Conservation (phyloP, 2,329 filamentous ascomycete species). For the Colletotrichum tropicicola region DNA sequence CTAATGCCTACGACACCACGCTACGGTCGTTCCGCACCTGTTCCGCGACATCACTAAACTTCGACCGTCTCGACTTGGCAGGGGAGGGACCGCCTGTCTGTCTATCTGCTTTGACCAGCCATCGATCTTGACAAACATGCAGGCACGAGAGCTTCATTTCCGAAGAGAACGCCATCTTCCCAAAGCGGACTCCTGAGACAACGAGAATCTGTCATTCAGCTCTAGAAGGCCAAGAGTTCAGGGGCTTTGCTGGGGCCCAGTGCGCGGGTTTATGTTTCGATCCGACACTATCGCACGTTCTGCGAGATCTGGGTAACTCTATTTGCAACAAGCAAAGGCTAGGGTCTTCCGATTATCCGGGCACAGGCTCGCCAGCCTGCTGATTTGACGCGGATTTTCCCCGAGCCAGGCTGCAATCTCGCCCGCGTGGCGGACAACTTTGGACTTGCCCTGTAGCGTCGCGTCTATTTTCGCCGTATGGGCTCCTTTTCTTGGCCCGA, state of each 20-base stretch:
- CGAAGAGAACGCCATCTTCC: constrained; percentile 12
- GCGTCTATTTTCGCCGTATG: no score
- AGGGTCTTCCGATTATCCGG: background rate
- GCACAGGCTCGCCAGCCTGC: background rate
- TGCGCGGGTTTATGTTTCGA: background rate
- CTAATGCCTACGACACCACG: background rate
- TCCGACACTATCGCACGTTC: background rate
- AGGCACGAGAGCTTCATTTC: constrained; percentile 20
- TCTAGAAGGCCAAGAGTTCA: background rate
- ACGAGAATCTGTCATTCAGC: constrained; percentile 11
- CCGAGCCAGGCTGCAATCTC: no score
- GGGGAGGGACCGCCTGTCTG: background rate
- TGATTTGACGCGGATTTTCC: background rate
- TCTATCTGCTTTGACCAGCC: constrained; percentile 7
- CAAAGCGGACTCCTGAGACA: constrained; percentile 16
- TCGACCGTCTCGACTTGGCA: background rate
- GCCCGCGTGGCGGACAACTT: background rate
- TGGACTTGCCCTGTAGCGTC: no score
- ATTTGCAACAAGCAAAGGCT: constrained; percentile 1
- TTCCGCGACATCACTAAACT: constrained; percentile 2
- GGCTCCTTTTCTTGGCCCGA: no score
- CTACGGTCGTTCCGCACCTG: background rate
- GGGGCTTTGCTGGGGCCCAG: background rate
- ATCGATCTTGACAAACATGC: background rate
- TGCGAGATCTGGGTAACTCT: background rate